Evolutionary conservation across 2,329 filamentous ascomycete genomes (phyloP).

Genomic region (Hymenoscyphus fructigenus): DNA sequence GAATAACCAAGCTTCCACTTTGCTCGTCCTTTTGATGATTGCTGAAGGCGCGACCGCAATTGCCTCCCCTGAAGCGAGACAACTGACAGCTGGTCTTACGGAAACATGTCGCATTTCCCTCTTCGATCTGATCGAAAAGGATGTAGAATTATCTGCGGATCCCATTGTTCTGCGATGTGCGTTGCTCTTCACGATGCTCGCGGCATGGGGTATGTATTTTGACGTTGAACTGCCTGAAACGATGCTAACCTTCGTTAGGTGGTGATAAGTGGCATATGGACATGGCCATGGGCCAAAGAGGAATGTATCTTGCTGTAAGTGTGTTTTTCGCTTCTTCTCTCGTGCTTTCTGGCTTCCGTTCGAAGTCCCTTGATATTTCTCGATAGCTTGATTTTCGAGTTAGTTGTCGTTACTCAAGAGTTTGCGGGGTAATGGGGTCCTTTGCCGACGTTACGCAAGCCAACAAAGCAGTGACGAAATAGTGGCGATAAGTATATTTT

Average conservation of each 20-base stretch:
- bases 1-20: slow-evolving; percentile 63
- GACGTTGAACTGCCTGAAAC: neutral
- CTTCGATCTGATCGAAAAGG: slow-evolving; percentile 70
- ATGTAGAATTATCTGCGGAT: slow-evolving; percentile 66
- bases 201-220: slow-evolving; percentile 57
- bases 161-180: slow-evolving; percentile 64
- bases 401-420: neutral
- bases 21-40: slow-evolving; percentile 70
- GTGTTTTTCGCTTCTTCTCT: neutral
- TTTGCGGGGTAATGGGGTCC: neutral
- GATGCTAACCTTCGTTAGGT: slow-evolving; percentile 1
- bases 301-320: slow-evolving; percentile 66
- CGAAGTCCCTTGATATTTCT: neutral
- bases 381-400: neutral
- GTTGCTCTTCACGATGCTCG: slow-evolving; percentile 65
- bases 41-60: slow-evolving; percentile 68
- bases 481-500: neutral
- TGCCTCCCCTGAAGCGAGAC: slow-evolving; percentile 62
- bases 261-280: slow-evolving; percentile 79
- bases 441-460: neutral
- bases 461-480: neutral
- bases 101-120: slow-evolving; percentile 72
- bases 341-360: neutral
- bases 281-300: slow-evolving; percentile 70
- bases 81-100: slow-evolving; percentile 63